Conservation (phyloP, 805 yeast species). For the Sungouiella thailandica region DNA sequence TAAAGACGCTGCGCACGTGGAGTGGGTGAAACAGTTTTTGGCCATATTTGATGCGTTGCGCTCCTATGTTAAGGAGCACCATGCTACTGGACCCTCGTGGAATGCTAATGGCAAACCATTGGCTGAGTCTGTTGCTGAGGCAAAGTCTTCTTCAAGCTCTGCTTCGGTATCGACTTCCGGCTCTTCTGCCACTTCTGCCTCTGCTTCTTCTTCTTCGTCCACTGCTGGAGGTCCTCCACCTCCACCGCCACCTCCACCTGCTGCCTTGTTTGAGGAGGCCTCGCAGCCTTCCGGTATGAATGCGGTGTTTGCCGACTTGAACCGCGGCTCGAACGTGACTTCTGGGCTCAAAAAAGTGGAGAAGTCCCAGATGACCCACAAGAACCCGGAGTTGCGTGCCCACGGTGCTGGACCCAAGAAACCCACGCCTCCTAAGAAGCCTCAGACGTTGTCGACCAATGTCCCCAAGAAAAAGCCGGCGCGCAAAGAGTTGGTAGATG, state of each 20-base stretch:
- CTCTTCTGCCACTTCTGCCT: constrained; percentile 30
- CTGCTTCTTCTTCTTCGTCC: constrained; percentile 28
- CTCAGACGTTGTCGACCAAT: constrained; percentile 50
- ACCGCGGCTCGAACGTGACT: constrained; percentile 80
- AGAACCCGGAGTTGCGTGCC: constrained; percentile 75
- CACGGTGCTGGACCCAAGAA: constrained; percentile 43
- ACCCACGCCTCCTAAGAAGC: constrained; percentile 84
- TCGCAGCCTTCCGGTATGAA: constrained; percentile 49
- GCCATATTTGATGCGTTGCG: constrained; percentile 65
- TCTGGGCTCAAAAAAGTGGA: constrained; percentile 88
- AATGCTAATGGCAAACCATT: constrained; percentile 53
- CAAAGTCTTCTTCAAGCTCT: constrained; percentile 28
- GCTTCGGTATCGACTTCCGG: constrained; percentile 25
- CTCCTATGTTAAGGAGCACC: constrained; percentile 69
- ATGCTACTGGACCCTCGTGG: constrained; percentile 85
- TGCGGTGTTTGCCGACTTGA: constrained; percentile 90
- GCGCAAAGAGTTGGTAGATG: constrained; percentile 69
- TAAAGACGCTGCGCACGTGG: constrained; percentile 58
- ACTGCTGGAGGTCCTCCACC: constrained; percentile 75
- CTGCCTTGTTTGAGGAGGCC: constrained; percentile 52
- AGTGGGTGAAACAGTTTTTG: constrained; percentile 74
- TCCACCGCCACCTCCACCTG: constrained; percentile 86
- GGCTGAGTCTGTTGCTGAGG: constrained; percentile 39
- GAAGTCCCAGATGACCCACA: constrained; percentile 89
- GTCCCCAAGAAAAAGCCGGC: constrained; percentile 31